Conservation (phyloP, 108 stramenopile genomes). For the Nannochloropsis gaditana region DNA sequence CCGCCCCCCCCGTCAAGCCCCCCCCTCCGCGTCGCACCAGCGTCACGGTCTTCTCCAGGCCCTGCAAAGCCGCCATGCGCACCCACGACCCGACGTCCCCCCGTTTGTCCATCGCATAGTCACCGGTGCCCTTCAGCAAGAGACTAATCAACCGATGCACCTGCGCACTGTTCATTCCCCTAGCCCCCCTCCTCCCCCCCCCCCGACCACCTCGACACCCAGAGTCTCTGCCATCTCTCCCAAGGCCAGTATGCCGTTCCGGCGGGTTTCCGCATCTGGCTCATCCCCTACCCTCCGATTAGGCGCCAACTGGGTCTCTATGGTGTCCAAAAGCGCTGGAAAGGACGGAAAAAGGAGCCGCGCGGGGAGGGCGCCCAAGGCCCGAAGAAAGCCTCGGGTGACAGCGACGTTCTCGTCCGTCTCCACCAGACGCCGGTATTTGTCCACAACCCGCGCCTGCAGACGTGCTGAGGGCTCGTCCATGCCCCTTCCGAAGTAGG, state of each 20-base stretch:
- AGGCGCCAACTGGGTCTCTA: neutral
- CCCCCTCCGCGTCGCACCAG: slow-evolving; percentile 25
- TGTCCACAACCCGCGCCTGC: slow-evolving; percentile 72
- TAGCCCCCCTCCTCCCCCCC: slow-evolving; percentile 20
- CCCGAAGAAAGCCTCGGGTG: slow-evolving; percentile 81
- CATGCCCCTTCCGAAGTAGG: slow-evolving; percentile 60
- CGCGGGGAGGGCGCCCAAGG: slow-evolving; percentile 62
- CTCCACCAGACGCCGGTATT: slow-evolving; percentile 53
- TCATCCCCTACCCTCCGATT: slow-evolving; percentile 29
- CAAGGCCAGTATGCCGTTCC: slow-evolving; percentile 74
- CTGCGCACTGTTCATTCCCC: slow-evolving; percentile 45
- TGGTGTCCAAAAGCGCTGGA: neutral
- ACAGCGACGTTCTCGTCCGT: slow-evolving; percentile 71
- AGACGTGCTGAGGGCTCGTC: slow-evolving; percentile 64
- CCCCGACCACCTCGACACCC: slow-evolving; percentile 45
- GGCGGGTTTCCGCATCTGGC: slow-evolving; percentile 87
- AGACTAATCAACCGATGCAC: slow-evolving; percentile 61
- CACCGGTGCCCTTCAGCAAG: slow-evolving; percentile 66
- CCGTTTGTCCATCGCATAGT: slow-evolving; percentile 90
- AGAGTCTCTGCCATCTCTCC: slow-evolving; percentile 61
- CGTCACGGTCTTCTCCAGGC: slow-evolving; percentile 59
- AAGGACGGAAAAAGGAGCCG: slow-evolving; percentile 52
- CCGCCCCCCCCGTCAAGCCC: neutral
- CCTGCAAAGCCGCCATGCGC: slow-evolving; percentile 78
- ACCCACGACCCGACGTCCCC: slow-evolving; percentile 98